Evolutionary conservation across 2,329 filamentous ascomycete species (phyloP).

Genomic region (Colletotrichum tanaceti): DNA sequence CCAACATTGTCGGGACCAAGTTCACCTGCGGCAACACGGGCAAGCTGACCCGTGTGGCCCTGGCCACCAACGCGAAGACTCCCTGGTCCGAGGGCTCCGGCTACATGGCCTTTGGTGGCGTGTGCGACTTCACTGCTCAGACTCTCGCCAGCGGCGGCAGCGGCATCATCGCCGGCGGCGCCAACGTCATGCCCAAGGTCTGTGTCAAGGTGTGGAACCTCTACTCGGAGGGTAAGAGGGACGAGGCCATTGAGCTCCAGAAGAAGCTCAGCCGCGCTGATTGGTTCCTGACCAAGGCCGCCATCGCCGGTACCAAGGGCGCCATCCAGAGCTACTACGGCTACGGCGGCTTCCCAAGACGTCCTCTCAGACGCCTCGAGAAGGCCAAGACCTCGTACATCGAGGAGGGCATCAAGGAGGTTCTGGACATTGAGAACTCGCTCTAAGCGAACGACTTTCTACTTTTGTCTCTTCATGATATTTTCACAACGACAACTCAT

Average conservation of each 20-base stretch:
- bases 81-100: conserved; percentile 68
- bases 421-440: conserved; percentile 73
- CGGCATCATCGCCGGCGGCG: conserved; percentile 87
- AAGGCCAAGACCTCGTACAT: conserved; percentile 65
- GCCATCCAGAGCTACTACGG: conserved; percentile 84
- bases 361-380: conserved; percentile 75
- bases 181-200: conserved; percentile 86
- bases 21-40: conserved; percentile 94
- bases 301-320: conserved; percentile 87
- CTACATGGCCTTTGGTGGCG: conserved; percentile 89
- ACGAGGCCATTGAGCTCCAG: conserved; percentile 81
- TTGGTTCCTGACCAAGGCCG: conserved; percentile 85
- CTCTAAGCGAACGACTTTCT: conserved; percentile 49
- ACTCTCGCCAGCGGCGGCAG: conserved; percentile 82
- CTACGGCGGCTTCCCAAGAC: conserved; percentile 81
- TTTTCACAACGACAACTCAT: neutral
- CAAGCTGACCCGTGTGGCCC: conserved; percentile 85
- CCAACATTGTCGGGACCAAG: conserved; percentile 88
- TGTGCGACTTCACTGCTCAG: conserved; percentile 88
- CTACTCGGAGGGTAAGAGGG: conserved; percentile 76
- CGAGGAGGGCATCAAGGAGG: conserved; percentile 68
- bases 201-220: conserved; percentile 84
- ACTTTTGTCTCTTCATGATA: neutral
- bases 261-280: conserved; percentile 82
- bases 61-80: conserved; percentile 77